A percentile compares a stretch with the other conserved stretches of the same genome.
Conservation (phyloP, 2,329 filamentous ascomycete genomes). For the Byssochlamys sp. region DNA sequence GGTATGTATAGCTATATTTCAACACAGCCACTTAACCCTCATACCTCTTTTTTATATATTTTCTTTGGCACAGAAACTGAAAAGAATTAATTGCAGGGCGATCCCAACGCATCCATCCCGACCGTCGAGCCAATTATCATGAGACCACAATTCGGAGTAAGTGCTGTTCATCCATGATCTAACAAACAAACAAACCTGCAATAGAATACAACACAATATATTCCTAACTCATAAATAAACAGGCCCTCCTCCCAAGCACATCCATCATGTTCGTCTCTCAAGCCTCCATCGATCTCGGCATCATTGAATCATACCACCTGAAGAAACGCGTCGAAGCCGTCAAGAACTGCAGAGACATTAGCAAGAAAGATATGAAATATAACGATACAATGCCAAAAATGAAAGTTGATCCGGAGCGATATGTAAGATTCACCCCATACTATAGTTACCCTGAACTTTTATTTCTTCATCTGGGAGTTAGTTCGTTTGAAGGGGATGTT, state of each 20-base stretch:
- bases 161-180: slow-evolving; percentile 10
- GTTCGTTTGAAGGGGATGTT: too few relatives aligned
- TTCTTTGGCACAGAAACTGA: too few relatives aligned
- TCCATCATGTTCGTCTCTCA: slow-evolving; percentile 77
- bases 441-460: too few relatives aligned
- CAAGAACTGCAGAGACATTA: slow-evolving; percentile 60
- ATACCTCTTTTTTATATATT: too few relatives aligned
- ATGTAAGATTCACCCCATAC: slow-evolving; percentile 38
- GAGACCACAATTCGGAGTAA: slow-evolving; percentile 70
- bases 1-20: slow-evolving; percentile 41
- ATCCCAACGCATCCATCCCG: slow-evolving; percentile 74
- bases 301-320: slow-evolving; percentile 62
- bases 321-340: slow-evolving; percentile 74
- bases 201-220: background rate
- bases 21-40: too few relatives aligned
- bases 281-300: slow-evolving; percentile 57
- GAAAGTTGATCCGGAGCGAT: slow-evolving; percentile 84
- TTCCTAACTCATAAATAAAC: background rate
- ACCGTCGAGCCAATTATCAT: slow-evolving; percentile 76
- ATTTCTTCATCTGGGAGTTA: background rate
- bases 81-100: slow-evolving; percentile 44
- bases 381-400: slow-evolving; percentile 78
- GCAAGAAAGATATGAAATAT: slow-evolving; percentile 83
- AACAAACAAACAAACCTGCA: too few relatives aligned
- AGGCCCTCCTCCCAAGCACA: slow-evolving; percentile 57